Percentiles rank a stretch among this genome's conserved stretches.
Evolutionary conservation across 2,329 filamentous ascomycete species (phyloP).

Genomic region (Aspergillus proliferans): DNA sequence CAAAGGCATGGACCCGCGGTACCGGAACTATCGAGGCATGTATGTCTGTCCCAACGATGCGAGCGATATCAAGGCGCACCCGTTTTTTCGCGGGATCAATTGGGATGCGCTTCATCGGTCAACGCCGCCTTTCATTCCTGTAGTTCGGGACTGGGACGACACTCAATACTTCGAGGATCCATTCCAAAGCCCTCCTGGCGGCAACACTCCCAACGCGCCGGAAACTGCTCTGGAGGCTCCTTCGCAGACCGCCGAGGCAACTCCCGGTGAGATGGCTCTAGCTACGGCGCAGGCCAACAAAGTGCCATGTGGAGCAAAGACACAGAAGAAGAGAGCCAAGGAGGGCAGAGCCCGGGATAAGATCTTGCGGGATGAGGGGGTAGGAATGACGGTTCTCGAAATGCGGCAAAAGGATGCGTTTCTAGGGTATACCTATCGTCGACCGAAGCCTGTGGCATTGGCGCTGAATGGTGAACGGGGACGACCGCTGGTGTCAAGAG

Average conservation of each 20-base stretch:
- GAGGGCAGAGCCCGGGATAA: slow-evolving; percentile 81
- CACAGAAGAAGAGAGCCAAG: slow-evolving; percentile 44
- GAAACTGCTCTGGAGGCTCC: background rate
- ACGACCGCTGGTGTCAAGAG: slow-evolving; percentile 17
- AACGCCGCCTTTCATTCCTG: slow-evolving; percentile 72
- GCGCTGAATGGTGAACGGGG: slow-evolving; percentile 31
- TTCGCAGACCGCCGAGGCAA: background rate
- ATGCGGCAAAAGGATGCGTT: slow-evolving; percentile 79
- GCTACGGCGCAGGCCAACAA: background rate
- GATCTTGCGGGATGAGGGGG: slow-evolving; percentile 65
- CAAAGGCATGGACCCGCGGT: slow-evolving; percentile 24
- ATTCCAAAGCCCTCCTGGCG: background rate
- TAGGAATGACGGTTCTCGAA: slow-evolving; percentile 64
- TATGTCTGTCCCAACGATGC: slow-evolving; percentile 80
- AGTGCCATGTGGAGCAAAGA: slow-evolving; percentile 19
- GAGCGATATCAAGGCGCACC: slow-evolving; percentile 80
- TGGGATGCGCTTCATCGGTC: slow-evolving; percentile 70
- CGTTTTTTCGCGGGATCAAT: slow-evolving; percentile 72
- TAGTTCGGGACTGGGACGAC: slow-evolving; percentile 61
- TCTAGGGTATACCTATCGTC: slow-evolving; percentile 78
- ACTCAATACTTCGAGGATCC: slow-evolving; percentile 79
- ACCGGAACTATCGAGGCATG: slow-evolving; percentile 43
- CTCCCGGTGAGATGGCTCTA: background rate
- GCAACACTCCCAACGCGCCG: background rate
- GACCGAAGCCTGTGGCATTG: slow-evolving; percentile 31